A percentile compares a stretch with the other conserved stretches of the same genome.
phyloP scores from a whole-genome alignment of 768 basidiomycete species.

The Podaxis carcinomalis region DNA sequence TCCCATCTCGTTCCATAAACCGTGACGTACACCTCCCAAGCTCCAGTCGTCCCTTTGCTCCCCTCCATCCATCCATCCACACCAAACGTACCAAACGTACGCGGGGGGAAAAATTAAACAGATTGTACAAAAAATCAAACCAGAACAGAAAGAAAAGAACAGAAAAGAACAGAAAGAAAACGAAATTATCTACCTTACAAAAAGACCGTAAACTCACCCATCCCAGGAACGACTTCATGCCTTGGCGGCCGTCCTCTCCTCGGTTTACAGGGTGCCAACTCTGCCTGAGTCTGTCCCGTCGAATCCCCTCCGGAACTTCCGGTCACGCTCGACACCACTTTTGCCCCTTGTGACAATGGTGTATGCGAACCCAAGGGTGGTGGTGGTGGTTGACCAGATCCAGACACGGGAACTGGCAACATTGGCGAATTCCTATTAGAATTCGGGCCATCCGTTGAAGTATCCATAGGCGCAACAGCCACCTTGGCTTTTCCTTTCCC shows the following conservation, averaged over 20 bases:
- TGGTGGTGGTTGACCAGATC: background rate
- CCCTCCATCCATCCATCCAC: background rate
- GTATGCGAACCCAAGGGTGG: background rate
- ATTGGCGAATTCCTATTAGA: background rate
- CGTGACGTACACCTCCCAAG: background rate
- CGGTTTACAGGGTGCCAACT: conserved; percentile 8
- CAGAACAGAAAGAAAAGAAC: background rate
- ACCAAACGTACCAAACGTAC: background rate
- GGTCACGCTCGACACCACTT: background rate
- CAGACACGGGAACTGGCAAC: background rate
- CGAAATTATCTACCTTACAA: background rate
- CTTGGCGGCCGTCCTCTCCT: conserved; percentile 7
- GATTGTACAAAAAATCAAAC: background rate
- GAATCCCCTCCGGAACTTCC: no score
- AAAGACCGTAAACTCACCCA: conserved; percentile 11
- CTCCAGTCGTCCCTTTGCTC: background rate
- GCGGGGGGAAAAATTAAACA: background rate
- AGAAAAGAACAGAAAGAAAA: background rate
- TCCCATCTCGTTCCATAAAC: background rate
- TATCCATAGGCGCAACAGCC: background rate
- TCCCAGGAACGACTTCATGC: conserved; percentile 8
- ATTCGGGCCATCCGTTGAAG: background rate
- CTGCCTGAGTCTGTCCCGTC: background rate
- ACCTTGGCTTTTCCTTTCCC: background rate
- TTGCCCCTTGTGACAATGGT: background rate